Base-by-base conservation (phyloP, 1,139 yeast genomes). In the Blastobotrys petasosporus region DNA sequence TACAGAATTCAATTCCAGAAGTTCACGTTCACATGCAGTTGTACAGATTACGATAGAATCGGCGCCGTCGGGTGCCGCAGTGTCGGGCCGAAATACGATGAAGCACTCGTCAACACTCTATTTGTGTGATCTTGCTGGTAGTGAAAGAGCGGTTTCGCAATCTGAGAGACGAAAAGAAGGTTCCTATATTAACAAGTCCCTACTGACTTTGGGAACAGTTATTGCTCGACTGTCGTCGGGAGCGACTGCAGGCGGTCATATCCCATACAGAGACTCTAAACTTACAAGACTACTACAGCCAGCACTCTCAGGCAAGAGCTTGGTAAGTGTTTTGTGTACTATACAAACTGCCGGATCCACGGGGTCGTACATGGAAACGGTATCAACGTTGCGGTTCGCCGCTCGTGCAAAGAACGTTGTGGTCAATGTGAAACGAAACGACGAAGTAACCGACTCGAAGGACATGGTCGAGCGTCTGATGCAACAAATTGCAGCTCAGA, bases 41-140 rank as follows among this genome's bases (percentile, higher is more conserved):
- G 77, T 88, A n/a, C 82, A 86, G 60, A 74, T 90, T 15, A 72
- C 77, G 49, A 64, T 90, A 25, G 72, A 72, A 62, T 53, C 57
- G n/a, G 45, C 48, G 3, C 51, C 53, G 74, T 32, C 23, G 12
- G 12, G 17, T 2, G 10, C 42, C 15, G 75, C 58, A 45, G 69
- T 37, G 50, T 59, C 54, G 8, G 53, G 54, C 28, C 25, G 25
- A 4, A 45, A 48, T 1, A 64, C 70, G 1, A 67, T 1, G 78
- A 75, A 48, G 70, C 71, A 73, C 36, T 48, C 48, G 31, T 76
- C 92, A 32, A 81, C 92, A 0, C 75, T 92, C 34, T 85, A 94
- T 23, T 71, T 92, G 48, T 92, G 97, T 70, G 98, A 92, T 66
- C 74, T 92, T 59, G 98, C 98, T 0, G 98, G 98, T 17, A 85